phyloP scores from a whole-genome alignment of 2,329 filamentous ascomycete species.

The Aspergillus bombycis region DNA sequence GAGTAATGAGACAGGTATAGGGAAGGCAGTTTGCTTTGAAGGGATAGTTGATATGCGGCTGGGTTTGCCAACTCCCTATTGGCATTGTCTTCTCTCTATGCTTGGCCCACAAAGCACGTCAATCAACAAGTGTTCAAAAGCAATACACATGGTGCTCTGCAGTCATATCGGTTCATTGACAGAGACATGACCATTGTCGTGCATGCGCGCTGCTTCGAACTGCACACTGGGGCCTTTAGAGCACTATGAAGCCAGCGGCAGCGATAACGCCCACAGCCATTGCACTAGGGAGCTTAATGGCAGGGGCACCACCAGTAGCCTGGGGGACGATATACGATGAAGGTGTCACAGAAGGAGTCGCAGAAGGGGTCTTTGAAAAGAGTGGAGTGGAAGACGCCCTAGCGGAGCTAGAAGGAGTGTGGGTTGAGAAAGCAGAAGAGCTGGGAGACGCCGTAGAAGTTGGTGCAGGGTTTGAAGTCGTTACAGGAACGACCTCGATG shows the following conservation, averaged over 20 bases:
- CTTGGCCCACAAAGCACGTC: not conserved
- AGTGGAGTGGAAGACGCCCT: conserved; percentile 15
- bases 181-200: not conserved
- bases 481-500: conserved; percentile 26
- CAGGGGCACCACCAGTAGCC: conserved; percentile 26
- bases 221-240: conserved; percentile 26
- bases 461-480: conserved; percentile 16
- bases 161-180: not conserved
- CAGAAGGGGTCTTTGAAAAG: conserved; percentile 4
- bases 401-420: conserved; percentile 16
- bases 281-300: conserved; percentile 27
- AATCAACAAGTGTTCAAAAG: not conserved
- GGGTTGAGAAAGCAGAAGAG: conserved; percentile 15
- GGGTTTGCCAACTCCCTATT: not conserved
- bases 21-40: not conserved
- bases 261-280: conserved; percentile 36
- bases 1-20: not conserved
- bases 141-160: not conserved
- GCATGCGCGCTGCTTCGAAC: not conserved
- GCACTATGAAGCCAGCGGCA: conserved; percentile 36
- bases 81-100: not conserved
- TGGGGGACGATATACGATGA: conserved; percentile 20
- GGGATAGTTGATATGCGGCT: not conserved
- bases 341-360: conserved; percentile 10
- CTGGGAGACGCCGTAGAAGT: conserved; percentile 17